Conservation (phyloP, 2,329 filamentous ascomycete genomes). For the Clonostachys byssicola region DNA sequence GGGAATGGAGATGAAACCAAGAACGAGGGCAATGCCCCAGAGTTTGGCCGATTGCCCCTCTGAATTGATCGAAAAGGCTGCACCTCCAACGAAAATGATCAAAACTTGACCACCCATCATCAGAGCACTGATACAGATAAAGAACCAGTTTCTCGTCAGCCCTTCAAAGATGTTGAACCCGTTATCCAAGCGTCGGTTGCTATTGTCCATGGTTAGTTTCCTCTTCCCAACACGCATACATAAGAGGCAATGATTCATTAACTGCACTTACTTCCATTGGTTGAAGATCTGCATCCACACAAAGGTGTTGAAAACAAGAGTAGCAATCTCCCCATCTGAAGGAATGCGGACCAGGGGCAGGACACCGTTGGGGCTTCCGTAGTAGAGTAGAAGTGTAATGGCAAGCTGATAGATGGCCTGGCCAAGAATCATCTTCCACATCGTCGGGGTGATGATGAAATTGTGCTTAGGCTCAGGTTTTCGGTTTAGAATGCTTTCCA, state of each 20-base stretch:
- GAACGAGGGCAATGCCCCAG: slow-evolving; percentile 83
- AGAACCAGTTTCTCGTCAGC: slow-evolving; percentile 80
- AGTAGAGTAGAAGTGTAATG: slow-evolving; percentile 77
- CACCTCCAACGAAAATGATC: slow-evolving; percentile 83
- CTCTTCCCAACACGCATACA: neutral
- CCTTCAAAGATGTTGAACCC: slow-evolving; percentile 94
- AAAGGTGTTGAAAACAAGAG: slow-evolving; percentile 95
- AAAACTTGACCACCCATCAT: slow-evolving; percentile 89
- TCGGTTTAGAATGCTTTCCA: slow-evolving; percentile 73
- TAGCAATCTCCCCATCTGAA: slow-evolving; percentile 52
- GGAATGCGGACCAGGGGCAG: slow-evolving; percentile 45
- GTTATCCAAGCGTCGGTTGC: slow-evolving; percentile 90
- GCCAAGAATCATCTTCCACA: slow-evolving; percentile 99
- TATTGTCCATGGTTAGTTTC: slow-evolving; percentile 19
- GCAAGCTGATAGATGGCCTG: slow-evolving; percentile 87
- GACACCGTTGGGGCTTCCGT: slow-evolving; percentile 48
- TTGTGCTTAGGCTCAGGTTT: slow-evolving; percentile 59
- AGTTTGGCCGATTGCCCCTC: slow-evolving; percentile 64
- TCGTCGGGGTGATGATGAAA: slow-evolving; percentile 74
- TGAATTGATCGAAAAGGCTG: slow-evolving; percentile 68
- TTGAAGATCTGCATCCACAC: slow-evolving; percentile 99
- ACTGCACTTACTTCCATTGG: slow-evolving; percentile 74
- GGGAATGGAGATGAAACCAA: slow-evolving; percentile 81
- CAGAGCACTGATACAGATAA: slow-evolving; percentile 76
- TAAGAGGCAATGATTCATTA: neutral